A percentile compares a stretch with the other conserved stretches of the same genome.
Conservation (phyloP, 495 filamentous ascomycete species). For the Aspergillus mulundensis region DNA sequence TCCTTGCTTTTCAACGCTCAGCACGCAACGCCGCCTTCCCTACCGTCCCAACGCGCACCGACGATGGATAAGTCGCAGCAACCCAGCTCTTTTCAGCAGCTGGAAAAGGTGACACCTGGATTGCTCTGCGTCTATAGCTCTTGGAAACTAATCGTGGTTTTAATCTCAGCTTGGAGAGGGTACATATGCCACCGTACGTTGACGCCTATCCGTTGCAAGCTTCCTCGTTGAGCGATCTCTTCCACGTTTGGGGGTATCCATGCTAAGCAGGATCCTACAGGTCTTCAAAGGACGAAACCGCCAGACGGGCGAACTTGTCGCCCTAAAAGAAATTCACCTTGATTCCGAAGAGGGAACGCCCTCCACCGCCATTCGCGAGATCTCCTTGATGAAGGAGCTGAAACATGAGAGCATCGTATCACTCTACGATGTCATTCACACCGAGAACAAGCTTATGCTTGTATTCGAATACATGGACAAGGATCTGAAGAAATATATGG, state of each 20-base stretch:
- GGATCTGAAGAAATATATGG: conserved; percentile 99
- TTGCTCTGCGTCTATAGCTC: background rate
- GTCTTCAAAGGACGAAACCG: conserved; percentile 99
- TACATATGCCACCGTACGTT: conserved; percentile 92
- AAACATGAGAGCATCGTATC: conserved; percentile 98
- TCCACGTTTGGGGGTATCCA: background rate
- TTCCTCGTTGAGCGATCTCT: background rate
- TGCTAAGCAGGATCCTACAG: conserved; percentile 40
- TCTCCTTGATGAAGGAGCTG: conserved; percentile 97
- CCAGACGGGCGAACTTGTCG: conserved; percentile 92
- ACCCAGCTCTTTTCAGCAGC: conserved; percentile 95
- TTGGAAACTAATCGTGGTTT: background rate
- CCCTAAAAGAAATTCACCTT: conserved; percentile 98
- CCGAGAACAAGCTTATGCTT: conserved; percentile 98
- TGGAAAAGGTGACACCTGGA: conserved; percentile 65
- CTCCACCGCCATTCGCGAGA: conserved; percentile 97
- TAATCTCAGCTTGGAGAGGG: conserved; percentile 76
- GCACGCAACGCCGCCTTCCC: conserved; percentile 10
- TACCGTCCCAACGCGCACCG: conserved; percentile 9
- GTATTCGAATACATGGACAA: conserved; percentile 99
- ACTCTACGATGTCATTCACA: conserved; percentile 98
- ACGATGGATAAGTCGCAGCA: conserved; percentile 85
- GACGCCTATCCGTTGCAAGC: background rate
- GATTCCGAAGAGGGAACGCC: conserved; percentile 98
- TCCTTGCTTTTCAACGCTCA: conserved; percentile 33